phyloP scores from a whole-genome alignment of 805 yeast species.

The Saccharomyces paradoxus region DNA sequence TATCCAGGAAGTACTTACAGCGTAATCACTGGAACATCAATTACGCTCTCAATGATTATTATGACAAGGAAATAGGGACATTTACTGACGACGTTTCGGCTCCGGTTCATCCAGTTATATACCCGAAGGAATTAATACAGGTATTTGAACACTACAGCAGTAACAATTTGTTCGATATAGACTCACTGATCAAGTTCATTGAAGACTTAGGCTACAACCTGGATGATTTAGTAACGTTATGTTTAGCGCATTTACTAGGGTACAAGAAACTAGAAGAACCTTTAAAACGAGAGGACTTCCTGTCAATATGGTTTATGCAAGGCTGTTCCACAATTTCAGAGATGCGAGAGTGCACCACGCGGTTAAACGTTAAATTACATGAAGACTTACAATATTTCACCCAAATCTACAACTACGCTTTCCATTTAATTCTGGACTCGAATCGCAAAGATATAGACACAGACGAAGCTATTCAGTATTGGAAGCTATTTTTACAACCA shows the following conservation, averaged over 20 bases:
- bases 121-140: constrained; percentile 13
- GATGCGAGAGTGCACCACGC: constrained; percentile 39
- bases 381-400: constrained; percentile 39
- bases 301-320: constrained; percentile 18
- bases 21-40: constrained; percentile 24
- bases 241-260: constrained; percentile 60
- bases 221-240: constrained; percentile 65
- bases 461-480: constrained; percentile 65
- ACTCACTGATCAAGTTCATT: constrained; percentile 67
- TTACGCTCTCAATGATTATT: constrained; percentile 28
- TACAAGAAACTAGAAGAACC: constrained; percentile 21
- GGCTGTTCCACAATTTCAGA: constrained; percentile 30
- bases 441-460: constrained; percentile 47
- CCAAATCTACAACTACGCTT: constrained; percentile 62
- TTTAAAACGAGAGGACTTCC: constrained; percentile 18
- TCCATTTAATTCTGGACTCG: constrained; percentile 53
- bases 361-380: constrained; percentile 29
- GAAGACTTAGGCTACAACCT: constrained; percentile 60
- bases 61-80: constrained; percentile 22
- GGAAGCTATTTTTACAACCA: constrained; percentile 53
- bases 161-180: constrained; percentile 48
- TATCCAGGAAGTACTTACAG: constrained; percentile 19
- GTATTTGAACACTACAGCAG: constrained; percentile 18
- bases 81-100: constrained; percentile 5
- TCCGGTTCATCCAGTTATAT: constrained; percentile 1